A percentile compares a stretch with the other conserved stretches of the same genome.
These are phyloP conservation scores for Ustilago curta DNA, from an alignment of 1,284 basidiomycete genomes.

Conservation along the genomic window DNA sequence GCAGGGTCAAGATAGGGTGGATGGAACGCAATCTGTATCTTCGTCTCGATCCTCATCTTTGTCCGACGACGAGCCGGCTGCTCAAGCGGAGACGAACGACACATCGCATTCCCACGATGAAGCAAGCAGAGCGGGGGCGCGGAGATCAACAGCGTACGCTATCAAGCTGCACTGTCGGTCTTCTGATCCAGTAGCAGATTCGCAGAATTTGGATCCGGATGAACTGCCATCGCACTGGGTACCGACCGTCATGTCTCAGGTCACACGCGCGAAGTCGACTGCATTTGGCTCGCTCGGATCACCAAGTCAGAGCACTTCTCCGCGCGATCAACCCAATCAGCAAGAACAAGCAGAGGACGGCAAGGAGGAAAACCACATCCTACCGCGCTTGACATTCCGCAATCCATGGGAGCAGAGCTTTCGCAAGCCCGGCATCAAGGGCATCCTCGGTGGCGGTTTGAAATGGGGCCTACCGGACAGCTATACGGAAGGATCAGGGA, in stretches of 20 bases:
- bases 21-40: constrained; percentile 17
- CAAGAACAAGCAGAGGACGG: constrained; percentile 8
- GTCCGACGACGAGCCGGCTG: background rate
- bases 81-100: background rate
- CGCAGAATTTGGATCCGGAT: constrained; percentile 15
- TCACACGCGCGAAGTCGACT: constrained; percentile 31
- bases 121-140: background rate
- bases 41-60: constrained; percentile 24
- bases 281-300: constrained; percentile 24
- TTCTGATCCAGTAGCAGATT: constrained; percentile 30
- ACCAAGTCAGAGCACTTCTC: constrained; percentile 8
- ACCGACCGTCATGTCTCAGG: constrained; percentile 26
- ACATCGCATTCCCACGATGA: constrained; percentile 3
- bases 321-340: background rate
- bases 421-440: constrained; percentile 40
- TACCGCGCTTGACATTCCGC: constrained; percentile 43
- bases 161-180: constrained; percentile 27
- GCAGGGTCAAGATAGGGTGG: constrained; percentile 7
- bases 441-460: constrained; percentile 49
- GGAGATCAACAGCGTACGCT: constrained; percentile 13
- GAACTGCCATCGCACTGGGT: constrained; percentile 44
- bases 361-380: constrained; percentile 25
- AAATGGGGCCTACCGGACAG: constrained; percentile 60
- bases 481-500: constrained; percentile 47
- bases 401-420: constrained; percentile 59